Evolutionary conservation across 805 yeast genomes (phyloP), one percentile per base, ranked within the genome.

Genomic region (Wickerhamiella allomyrinae): DNA sequence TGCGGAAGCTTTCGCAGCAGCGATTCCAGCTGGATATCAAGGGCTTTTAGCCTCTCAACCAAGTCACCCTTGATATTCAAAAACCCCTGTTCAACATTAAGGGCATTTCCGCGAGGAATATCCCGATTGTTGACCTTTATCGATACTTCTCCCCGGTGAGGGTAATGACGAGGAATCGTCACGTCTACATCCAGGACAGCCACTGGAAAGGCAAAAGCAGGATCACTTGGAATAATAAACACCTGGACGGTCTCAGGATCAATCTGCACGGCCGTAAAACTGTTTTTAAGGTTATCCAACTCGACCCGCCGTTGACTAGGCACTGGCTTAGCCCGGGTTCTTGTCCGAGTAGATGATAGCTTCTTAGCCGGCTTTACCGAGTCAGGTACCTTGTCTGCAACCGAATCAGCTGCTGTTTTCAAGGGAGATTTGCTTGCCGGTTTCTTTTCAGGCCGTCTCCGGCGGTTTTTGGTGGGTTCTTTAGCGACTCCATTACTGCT

Each of bases 191-290:
- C 67, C 43, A 80, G 62, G n/a, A 56, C 51, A 2, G 67, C 69
- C 23, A 80, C 57, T 41, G 77, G 84, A 52, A 67, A 79, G 0
- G 86, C 79, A 53, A 81, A 80, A 36, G 79, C 80, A 0, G 86
- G 86, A 54, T 79, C 87, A 0, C 77, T 65, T 0, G 87, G 87
- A 7, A 39, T 43, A 25, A 60, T 22, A 13, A 46, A 38, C 4
- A 52, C 29, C 20, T 47, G 46, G 42, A 35, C 44, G 11, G 47
- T 41, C 29, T 49, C 52, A 5, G 49, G 47, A 17, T 47, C 51
- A 13, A 51, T 45, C 17, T 37, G 41, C 25, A 43, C 45, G 17
- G 45, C 39, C 19, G 40, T 46, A 34, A 36, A 46, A 15, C 40
- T 36, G n/a, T 39, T 21, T 20, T 24, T 31, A n/a, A 50, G 23